A percentile compares a stretch with the other conserved stretches of the same genome.
These are phyloP conservation scores for Antarctomyces pellizariae DNA, from an alignment of 495 filamentous ascomycete species.

Conservation along the genomic window DNA sequence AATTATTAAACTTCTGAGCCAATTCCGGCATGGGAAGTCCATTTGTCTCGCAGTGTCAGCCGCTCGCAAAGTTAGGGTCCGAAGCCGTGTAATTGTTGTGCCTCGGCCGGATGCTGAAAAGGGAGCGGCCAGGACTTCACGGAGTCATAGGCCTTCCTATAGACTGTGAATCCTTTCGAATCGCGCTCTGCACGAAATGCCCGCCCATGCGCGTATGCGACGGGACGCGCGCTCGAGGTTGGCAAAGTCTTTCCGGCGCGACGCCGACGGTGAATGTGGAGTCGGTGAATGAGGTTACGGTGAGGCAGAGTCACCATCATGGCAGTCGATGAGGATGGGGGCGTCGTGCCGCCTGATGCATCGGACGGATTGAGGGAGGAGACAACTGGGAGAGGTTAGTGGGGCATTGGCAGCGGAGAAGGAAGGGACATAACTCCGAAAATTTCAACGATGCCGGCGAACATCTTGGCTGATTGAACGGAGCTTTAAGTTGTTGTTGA, in stretches of 20 bases:
- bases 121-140: conserved; percentile 55
- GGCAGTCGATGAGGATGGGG: conserved; percentile 49
- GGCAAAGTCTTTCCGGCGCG: conserved; percentile 79
- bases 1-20: conserved; percentile 17
- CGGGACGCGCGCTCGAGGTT: conserved; percentile 61
- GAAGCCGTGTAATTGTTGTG: conserved; percentile 47
- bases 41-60: conserved; percentile 50
- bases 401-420: neutral
- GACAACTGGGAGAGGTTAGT: conserved; percentile 34
- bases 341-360: conserved; percentile 50
- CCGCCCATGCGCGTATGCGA: conserved; percentile 73
- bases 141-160: conserved; percentile 62
- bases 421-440: conserved; percentile 42
- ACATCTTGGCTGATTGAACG: too few relatives aligned
- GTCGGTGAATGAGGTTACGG: conserved; percentile 41
- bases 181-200: conserved; percentile 57
- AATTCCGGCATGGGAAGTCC: conserved; percentile 44
- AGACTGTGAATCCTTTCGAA: conserved; percentile 44
- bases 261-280: conserved; percentile 66
- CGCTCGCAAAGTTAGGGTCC: conserved; percentile 47
- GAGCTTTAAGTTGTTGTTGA: too few relatives aligned
- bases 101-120: conserved; percentile 53
- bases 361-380: conserved; percentile 54
- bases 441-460: conserved; percentile 80
- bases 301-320: conserved; percentile 72